phyloP scores from a whole-genome alignment of 192 early-diverging fungal genomes.

The Podila epicladia region DNA sequence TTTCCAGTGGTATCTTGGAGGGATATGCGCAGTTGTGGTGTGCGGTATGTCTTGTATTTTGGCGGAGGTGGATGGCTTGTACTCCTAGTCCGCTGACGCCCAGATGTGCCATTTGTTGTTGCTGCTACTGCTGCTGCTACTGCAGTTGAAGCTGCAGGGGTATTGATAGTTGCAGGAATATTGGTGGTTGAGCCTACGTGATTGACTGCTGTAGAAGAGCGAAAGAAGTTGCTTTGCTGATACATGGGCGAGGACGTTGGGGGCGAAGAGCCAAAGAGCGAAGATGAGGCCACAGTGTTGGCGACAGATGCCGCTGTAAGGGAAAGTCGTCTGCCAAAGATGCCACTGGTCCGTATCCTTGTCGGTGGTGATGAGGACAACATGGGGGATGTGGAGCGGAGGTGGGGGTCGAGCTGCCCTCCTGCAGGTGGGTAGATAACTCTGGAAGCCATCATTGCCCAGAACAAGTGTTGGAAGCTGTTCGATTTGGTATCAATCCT shows the following conservation, averaged over 20 bases:
- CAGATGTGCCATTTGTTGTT: neutral
- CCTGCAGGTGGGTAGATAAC: conserved; percentile 26
- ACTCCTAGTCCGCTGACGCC: conserved; percentile 33
- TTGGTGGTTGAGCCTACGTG: conserved; percentile 14
- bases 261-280: conserved; percentile 44
- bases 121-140: neutral
- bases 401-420: conserved; percentile 12
- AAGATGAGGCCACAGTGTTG: conserved; percentile 35
- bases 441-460: conserved; percentile 28
- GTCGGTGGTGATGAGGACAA: conserved; percentile 35
- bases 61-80: conserved; percentile 47
- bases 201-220: conserved; percentile 27
- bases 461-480: too few relatives aligned
- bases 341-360: conserved; percentile 43
- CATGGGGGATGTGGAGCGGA: conserved; percentile 19
- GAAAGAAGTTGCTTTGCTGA: conserved; percentile 47
- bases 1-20: conserved; percentile 39
- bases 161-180: neutral
- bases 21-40: conserved; percentile 46
- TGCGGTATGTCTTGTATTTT: conserved; percentile 44
- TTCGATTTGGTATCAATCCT: too few relatives aligned
- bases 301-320: conserved; percentile 46
- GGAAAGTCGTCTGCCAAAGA: conserved; percentile 34
- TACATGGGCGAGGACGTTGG: conserved; percentile 29
- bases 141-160: neutral